Percentiles rank a stretch among this genome's conserved stretches.
phyloP scores from a whole-genome alignment of 345 rosid genomes.

The Raphanus sativus region DNA sequence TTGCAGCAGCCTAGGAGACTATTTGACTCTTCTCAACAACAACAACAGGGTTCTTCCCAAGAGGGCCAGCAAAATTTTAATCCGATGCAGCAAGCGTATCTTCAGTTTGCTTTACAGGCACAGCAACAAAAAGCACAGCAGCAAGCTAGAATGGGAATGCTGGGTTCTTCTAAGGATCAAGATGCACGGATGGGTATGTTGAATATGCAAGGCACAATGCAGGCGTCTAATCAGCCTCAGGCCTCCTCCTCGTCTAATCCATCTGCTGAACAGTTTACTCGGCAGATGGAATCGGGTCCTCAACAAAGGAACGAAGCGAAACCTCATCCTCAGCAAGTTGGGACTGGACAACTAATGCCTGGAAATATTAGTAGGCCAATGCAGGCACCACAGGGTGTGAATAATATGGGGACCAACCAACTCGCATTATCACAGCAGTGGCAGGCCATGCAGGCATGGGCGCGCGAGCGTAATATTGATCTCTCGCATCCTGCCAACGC shows the following conservation, averaged over 20 bases:
- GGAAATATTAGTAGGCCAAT: constrained; percentile 60
- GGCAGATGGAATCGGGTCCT: constrained; percentile 62
- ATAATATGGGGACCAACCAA: constrained; percentile 64
- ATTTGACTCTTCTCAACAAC: constrained; percentile 75
- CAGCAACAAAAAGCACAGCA: constrained; percentile 80
- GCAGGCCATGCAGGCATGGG: constrained; percentile 88
- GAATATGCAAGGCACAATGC: constrained; percentile 84
- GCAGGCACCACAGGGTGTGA: constrained; percentile 64
- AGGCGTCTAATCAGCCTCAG: constrained; percentile 70
- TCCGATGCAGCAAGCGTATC: constrained; percentile 84
- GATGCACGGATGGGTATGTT: constrained; percentile 60
- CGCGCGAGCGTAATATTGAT: constrained; percentile 81
- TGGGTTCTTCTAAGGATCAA: constrained; percentile 65
- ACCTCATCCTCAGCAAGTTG: constrained; percentile 49
- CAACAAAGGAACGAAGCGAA: constrained; percentile 67
- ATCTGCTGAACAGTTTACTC: constrained; percentile 61
- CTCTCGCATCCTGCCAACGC: constrained; percentile 89
- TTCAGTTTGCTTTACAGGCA: constrained; percentile 72
- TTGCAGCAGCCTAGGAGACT: constrained; percentile 78
- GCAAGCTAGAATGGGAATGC: constrained; percentile 74
- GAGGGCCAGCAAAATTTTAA: constrained; percentile 72
- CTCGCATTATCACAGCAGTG: constrained; percentile 74
- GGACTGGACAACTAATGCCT: constrained; percentile 58
- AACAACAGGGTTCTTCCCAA: constrained; percentile 55
- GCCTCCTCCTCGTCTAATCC: constrained; percentile 81